phyloP scores from a whole-genome alignment of 225 moss, liverwort and hornwort species.

The Ulota crispa region DNA sequence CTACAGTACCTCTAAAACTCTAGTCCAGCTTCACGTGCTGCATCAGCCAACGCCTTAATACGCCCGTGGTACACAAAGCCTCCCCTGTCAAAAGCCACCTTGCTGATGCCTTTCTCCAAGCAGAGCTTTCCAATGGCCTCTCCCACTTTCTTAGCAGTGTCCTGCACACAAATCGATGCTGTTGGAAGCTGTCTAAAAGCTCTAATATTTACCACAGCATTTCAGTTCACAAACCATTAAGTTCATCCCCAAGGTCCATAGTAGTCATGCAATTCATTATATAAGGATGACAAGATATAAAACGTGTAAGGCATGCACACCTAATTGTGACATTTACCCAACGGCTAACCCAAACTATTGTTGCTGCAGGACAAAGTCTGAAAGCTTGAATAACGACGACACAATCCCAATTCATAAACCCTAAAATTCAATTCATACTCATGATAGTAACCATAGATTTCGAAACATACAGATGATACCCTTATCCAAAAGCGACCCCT shows the following conservation, averaged over 20 bases:
- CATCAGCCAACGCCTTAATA: constrained; percentile 86
- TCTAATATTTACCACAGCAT: not conserved
- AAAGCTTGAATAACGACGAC: not conserved
- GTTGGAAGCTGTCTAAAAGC: not conserved
- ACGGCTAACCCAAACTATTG: constrained; percentile 2
- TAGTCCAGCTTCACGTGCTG: constrained; percentile 80
- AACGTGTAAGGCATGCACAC: not conserved
- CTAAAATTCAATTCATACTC: not conserved
- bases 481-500: not conserved
- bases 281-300: not conserved
- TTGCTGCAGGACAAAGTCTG: not conserved
- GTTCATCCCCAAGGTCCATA: not conserved
- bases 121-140: constrained; percentile 87
- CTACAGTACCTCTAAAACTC: constrained; percentile 47
- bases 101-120: constrained; percentile 77
- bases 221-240: not conserved
- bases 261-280: not conserved
- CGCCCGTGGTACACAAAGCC: constrained; percentile 96
- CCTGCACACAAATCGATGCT: constrained; percentile 38
- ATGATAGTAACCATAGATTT: not conserved
- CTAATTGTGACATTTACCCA: not conserved
- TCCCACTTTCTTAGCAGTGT: constrained; percentile 78
- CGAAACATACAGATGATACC: not conserved
- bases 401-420: not conserved
- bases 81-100: constrained; percentile 95